A percentile compares a stretch with the other conserved stretches of the same genome.
Conservation (phyloP, 805 yeast species). For the Soucietia sequanensis region DNA sequence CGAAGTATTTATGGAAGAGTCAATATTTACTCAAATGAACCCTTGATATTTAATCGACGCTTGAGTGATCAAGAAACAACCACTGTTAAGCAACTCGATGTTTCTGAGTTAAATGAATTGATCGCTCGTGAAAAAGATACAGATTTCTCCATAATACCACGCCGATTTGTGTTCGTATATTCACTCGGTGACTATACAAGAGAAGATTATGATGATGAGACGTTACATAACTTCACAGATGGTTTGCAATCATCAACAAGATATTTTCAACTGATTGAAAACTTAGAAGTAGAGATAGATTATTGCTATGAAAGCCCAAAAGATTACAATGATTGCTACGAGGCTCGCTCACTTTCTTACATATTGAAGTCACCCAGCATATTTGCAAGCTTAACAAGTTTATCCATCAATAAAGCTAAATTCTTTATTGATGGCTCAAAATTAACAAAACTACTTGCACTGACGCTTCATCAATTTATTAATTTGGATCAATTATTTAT, state of each 20-base stretch:
- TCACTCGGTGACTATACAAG: constrained; percentile 8
- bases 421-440: neutral
- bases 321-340: constrained; percentile 3
- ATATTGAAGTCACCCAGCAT: constrained; percentile 6
- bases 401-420: too few species aligned
- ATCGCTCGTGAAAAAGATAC: constrained; percentile 1
- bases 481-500: constrained; percentile 11
- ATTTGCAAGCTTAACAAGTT: too few species aligned
- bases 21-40: constrained; percentile 6
- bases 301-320: constrained; percentile 8
- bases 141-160: constrained; percentile 6
- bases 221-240: constrained; percentile 4
- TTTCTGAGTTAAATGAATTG: constrained; percentile 1
- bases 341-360: constrained; percentile 1
- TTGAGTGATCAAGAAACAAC: too few species aligned
- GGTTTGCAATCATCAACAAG: constrained; percentile 1
- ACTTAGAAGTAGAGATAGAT: constrained; percentile 11
- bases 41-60: constrained; percentile 2
- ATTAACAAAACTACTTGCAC: constrained; percentile 2
- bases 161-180: constrained; percentile 8
- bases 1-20: constrained; percentile 11
- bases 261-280: constrained; percentile 8
- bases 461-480: constrained; percentile 8
- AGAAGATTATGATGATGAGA: constrained; percentile 5
- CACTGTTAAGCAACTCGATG: constrained; percentile 6